Percentiles rank a stretch among this genome's conserved stretches.
These are phyloP conservation scores for Taphrina communis DNA, from an alignment of 1,139 yeast genomes.

Conservation along the genomic window DNA sequence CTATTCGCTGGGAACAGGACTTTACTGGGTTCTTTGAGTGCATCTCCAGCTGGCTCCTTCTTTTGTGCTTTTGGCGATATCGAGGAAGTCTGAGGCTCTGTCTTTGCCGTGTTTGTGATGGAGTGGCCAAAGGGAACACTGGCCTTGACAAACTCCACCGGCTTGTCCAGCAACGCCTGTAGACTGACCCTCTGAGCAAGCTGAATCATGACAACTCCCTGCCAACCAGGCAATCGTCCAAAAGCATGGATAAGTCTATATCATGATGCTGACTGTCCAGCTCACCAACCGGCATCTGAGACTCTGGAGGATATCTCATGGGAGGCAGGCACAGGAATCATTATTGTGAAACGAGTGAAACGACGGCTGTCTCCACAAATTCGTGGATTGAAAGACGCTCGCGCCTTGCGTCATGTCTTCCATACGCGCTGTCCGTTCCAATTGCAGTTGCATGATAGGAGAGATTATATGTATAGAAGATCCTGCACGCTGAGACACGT, in stretches of 20 bases:
- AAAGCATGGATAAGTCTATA: not conserved
- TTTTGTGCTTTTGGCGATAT: not conserved
- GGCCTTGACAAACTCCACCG: slow-evolving; percentile 23
- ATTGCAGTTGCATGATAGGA: not conserved
- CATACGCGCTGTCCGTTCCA: not conserved
- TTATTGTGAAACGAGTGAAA: slow-evolving; percentile 11
- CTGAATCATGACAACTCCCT: slow-evolving; percentile 6
- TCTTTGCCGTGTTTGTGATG: not conserved
- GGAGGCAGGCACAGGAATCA: slow-evolving; percentile 14
- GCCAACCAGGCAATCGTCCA: not conserved
- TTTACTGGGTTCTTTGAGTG: slow-evolving; percentile 22
- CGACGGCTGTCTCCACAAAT: slow-evolving; percentile 12
- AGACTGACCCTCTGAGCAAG: slow-evolving; percentile 27
- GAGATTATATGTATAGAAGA: not conserved
- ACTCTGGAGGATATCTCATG: too few species aligned
- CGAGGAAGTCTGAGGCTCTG: not conserved
- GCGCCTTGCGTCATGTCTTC: not conserved
- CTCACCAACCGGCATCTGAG: not conserved
- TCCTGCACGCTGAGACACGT: too few species aligned
- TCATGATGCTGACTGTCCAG: too few species aligned
- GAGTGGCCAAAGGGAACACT: slow-evolving; percentile 16
- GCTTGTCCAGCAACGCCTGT: slow-evolving; percentile 22
- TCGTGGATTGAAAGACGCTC: not conserved
- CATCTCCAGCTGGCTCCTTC: slow-evolving; percentile 8
- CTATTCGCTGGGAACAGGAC: slow-evolving; percentile 52